A percentile compares a stretch with the other conserved stretches of the same genome.
These are phyloP conservation scores for Hymenoscyphus occultus DNA, from an alignment of 2,329 filamentous ascomycete species.

Conservation along the genomic window DNA sequence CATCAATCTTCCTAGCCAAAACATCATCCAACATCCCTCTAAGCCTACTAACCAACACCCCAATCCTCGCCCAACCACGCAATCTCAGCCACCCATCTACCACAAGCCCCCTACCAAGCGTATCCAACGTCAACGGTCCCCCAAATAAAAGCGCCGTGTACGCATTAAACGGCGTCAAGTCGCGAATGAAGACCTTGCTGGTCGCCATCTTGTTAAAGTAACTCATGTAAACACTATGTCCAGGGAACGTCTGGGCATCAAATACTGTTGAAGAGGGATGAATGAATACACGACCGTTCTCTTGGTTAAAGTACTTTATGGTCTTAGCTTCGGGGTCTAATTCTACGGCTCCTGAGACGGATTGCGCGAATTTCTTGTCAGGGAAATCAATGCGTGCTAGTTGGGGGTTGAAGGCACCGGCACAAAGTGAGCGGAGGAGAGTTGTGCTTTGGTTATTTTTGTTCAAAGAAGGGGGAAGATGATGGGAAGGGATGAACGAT, in stretches of 20 bases:
- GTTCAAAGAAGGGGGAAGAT: constrained; percentile 40
- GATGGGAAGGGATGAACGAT: constrained; percentile 61
- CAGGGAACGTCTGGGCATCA: constrained; percentile 73
- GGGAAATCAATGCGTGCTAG: constrained; percentile 90
- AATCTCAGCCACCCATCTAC: constrained; percentile 89
- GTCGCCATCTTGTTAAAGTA: constrained; percentile 94
- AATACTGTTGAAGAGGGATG: constrained; percentile 89
- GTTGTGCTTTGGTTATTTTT: constrained; percentile 45
- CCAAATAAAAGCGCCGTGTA: constrained; percentile 87
- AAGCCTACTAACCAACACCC: constrained; percentile 79
- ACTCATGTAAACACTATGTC: constrained; percentile 72
- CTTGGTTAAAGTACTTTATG: constrained; percentile 89
- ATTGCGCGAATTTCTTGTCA: constrained; percentile 89
- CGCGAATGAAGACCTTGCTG: constrained; percentile 85
- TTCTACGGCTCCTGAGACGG: constrained; percentile 84
- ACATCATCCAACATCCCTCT: constrained; percentile 84
- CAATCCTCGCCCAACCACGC: constrained; percentile 90
- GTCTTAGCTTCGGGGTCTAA: constrained; percentile 87
- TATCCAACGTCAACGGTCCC: constrained; percentile 81
- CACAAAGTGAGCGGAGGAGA: constrained; percentile 40
- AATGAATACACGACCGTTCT: constrained; percentile 84
- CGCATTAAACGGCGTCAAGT: constrained; percentile 89
- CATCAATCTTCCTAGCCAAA: constrained; percentile 76
- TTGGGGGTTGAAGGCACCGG: constrained; percentile 64
- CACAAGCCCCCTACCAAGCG: constrained; percentile 77